Evolutionary conservation across 441 rosid species (phyloP), one percentile per base, ranked within the genome.

Genomic region (Mallotus repandus): DNA sequence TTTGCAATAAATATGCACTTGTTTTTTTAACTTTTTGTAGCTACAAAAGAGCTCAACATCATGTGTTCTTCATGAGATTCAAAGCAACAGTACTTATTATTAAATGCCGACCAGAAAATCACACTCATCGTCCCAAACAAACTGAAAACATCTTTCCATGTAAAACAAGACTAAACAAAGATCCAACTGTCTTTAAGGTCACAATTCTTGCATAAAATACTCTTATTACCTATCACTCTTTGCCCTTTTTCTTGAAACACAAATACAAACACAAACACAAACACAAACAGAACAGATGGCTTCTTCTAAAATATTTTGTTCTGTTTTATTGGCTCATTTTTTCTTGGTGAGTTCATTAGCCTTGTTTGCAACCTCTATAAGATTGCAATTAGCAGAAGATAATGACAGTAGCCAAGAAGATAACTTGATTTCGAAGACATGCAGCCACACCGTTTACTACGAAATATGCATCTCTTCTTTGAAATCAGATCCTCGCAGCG

Each of bases 401-500:
- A 13, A 15, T 15, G 1, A 50, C 5, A 12, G 18, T 50, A 15
- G 18, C 5, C 14, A n/a, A 18, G 22, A n/a, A 11, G 7, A 43
- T 48, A 73, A 80, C 60, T 80, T 77, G 61, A 70, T 71, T 63
- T 58, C 66, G 4, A 6, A 25, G 22, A 22, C 78, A n/a, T 77
- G 78, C 71, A 74, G 35, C 29, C 76, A 11, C n/a, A 77, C 77
- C 7, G 48, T 49, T 25, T 63, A 70, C 71, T 32, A 63, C 21
- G 71, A 77, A 25, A 19, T 73, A 6, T 80, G 83, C 50, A 5
- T 62, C 0, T 62, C 66, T 43, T 52, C 83, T 1, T 62, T 77
- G 13, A 58, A 73, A 77, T 81, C 72, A 12, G 52, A 81, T 59
- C 81, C 79, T 46, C 55, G 29, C 12, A 66, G 74, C 32, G 16